These are phyloP conservation scores for Zymoseptoria pseudotritici DNA, from an alignment of 2,329 filamentous ascomycete species.

Conservation along the genomic window DNA sequence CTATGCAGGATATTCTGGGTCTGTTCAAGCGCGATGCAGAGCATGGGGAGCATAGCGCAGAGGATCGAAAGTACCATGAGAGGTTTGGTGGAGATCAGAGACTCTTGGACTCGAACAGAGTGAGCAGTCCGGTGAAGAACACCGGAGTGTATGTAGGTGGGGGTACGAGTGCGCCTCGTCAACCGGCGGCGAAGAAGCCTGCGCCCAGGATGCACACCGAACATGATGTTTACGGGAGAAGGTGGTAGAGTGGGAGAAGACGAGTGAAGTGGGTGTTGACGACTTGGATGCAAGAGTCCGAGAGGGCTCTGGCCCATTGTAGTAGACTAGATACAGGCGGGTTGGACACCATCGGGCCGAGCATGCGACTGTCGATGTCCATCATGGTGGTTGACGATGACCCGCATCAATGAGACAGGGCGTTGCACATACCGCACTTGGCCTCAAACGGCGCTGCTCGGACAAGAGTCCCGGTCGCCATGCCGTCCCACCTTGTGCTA, in stretches of 20 bases:
- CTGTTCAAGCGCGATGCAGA: slow-evolving; percentile 71
- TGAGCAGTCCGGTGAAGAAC: neutral
- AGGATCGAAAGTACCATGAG: slow-evolving; percentile 35
- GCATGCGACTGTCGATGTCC: neutral
- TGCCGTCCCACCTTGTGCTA: too few relatives aligned
- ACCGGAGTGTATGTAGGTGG: neutral
- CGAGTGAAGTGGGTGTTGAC: neutral
- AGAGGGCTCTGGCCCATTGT: neutral
- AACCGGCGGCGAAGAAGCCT: slow-evolving; percentile 9
- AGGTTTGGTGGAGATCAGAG: slow-evolving; percentile 28
- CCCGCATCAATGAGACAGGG: neutral
- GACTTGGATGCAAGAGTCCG: neutral
- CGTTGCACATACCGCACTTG: too few relatives aligned
- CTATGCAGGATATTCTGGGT: slow-evolving; percentile 85
- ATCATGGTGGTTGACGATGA: neutral
- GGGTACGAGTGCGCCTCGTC: slow-evolving; percentile 3
- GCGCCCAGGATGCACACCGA: slow-evolving; percentile 20
- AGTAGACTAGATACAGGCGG: neutral
- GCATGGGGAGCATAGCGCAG: slow-evolving; percentile 30
- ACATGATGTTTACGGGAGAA: slow-evolving; percentile 31
- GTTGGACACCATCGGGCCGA: neutral
- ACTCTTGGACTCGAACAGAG: slow-evolving; percentile 27
- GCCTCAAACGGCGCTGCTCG: too few relatives aligned
- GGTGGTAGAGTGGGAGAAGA: slow-evolving; percentile 19
- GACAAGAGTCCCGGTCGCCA: too few relatives aligned